A percentile compares a stretch with the other conserved stretches of the same genome.
These are phyloP conservation scores for Fraxinus greggii DNA, from an alignment of 305 asterid genomes.

Conservation along the genomic window DNA sequence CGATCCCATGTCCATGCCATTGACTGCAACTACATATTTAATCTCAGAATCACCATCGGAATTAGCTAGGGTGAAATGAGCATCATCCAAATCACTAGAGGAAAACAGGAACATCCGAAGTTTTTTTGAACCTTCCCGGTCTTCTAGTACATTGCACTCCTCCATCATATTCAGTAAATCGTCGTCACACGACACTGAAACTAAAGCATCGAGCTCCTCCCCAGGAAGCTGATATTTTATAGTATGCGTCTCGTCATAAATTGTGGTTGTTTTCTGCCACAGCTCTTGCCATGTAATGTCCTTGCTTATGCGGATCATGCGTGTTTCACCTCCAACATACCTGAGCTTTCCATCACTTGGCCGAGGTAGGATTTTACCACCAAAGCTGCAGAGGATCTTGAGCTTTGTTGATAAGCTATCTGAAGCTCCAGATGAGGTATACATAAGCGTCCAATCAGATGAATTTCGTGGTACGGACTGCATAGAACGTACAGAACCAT, in stretches of 20 bases:
- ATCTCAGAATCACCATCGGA: slow-evolving; percentile 58
- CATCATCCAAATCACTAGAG: slow-evolving; percentile 56
- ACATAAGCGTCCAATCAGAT: slow-evolving; percentile 34
- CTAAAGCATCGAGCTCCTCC: slow-evolving; percentile 82
- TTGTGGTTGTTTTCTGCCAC: slow-evolving; percentile 48
- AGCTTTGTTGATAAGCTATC: slow-evolving; percentile 48
- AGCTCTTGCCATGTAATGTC: slow-evolving; percentile 63
- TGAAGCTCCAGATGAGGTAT: slow-evolving; percentile 54
- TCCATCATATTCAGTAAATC: slow-evolving; percentile 84
- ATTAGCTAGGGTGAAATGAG: slow-evolving; percentile 52
- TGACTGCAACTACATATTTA: slow-evolving; percentile 69
- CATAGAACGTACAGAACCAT: slow-evolving; percentile 35
- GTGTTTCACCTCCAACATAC: slow-evolving; percentile 86
- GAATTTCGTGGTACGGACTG: slow-evolving; percentile 34
- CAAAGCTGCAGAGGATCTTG: slow-evolving; percentile 74
- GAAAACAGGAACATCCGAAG: slow-evolving; percentile 73
- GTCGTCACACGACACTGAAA: slow-evolving; percentile 70
- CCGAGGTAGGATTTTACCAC: slow-evolving; percentile 71
- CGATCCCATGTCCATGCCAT: slow-evolving; percentile 55
- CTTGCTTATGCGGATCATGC: slow-evolving; percentile 63
- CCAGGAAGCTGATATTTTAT: slow-evolving; percentile 82
- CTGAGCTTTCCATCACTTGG: slow-evolving; percentile 80
- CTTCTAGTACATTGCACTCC: slow-evolving; percentile 57
- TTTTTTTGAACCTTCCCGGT: slow-evolving; percentile 49
- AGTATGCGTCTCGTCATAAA: slow-evolving; percentile 50